Conservation (phyloP, 139 green algal species). For the Yamagishiella unicocca region DNA sequence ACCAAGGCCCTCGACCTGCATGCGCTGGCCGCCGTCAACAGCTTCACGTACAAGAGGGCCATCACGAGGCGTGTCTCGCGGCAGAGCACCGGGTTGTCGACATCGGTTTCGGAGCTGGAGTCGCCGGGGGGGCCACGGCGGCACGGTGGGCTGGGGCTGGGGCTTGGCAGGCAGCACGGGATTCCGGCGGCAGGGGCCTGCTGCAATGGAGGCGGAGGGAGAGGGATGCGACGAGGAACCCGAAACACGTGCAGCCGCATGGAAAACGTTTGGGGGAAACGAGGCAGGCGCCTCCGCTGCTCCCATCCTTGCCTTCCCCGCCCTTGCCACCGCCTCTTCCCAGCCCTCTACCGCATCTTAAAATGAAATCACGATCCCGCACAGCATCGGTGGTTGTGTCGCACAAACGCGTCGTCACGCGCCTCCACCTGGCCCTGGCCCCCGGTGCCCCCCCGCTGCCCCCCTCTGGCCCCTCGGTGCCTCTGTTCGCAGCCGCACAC, state of each 20-base stretch:
- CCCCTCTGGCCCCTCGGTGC: too few species aligned
- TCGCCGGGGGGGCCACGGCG: too few species aligned
- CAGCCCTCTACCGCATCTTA: too few species aligned
- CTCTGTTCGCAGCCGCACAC: too few species aligned
- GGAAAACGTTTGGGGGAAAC: too few species aligned
- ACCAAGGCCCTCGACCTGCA: background rate
- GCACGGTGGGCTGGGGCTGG: background rate
- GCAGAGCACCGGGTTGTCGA: background rate
- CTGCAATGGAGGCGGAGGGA: background rate
- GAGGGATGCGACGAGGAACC: background rate
- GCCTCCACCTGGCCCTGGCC: background rate
- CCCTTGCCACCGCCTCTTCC: too few species aligned
- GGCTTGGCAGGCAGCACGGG: background rate
- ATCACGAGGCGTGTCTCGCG: background rate
- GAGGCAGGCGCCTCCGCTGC: too few species aligned
- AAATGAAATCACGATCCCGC: background rate
- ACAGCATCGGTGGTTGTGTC: background rate
- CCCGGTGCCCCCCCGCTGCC: background rate
- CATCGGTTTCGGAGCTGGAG: background rate
- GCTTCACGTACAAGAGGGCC: background rate
- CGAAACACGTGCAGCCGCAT: too few species aligned
- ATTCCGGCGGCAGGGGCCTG: background rate
- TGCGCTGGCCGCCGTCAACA: slow-evolving; percentile 18
- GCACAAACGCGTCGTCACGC: background rate
- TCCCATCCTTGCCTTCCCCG: too few species aligned